Base-by-base conservation (phyloP, 1,284 basidiomycete genomes). In the Irpex sp. region DNA sequence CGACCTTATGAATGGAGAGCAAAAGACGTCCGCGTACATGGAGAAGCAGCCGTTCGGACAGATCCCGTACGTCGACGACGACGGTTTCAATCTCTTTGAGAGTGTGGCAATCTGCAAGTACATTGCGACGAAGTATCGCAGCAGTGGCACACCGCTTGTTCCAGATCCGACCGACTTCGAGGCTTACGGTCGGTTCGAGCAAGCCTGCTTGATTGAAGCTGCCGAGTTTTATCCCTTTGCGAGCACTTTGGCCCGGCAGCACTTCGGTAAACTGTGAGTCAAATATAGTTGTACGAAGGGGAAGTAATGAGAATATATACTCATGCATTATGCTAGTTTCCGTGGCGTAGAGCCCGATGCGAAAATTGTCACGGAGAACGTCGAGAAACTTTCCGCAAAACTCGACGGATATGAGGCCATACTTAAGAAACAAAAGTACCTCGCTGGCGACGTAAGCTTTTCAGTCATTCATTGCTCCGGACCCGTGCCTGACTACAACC, bases 11-110 rank as follows among this genome's bases (percentile, higher is more conserved):
- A 77, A 77, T 47, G 71, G 72, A 16, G 79, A 80, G 65, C 80
- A 86, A 59, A 86, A 85, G 70, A 12, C 68, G 0, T 65, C 78
- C 0, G 76, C 69, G n/a, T 81, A 72, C 74, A 12, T 78, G 19
- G 70, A 69, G 33, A 70, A 76, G 21, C 86, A 89, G 64, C 87
- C 88, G 0, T 90, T 89, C 65, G 86, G 85, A 16, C 83, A 85
- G 69, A 71, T 89, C 63, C 87, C 87, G 2, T 86, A 81, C 72
- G 76, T 90, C 60, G 82, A 83, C 73, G 78, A 82, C 52, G 80
- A 82, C 54, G 77, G 77, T 12, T 78, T 81, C 70, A 64, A 70
- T 58, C 64, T 81, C 53, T 82, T 71, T 68, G 81, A 86, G 68
- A 80, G 78, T 42, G 79, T 84, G 36, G 83, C 84, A 1, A 85